A percentile compares a stretch with the other conserved stretches of the same genome.
These are phyloP conservation scores for Spiraea crenata DNA, from an alignment of 331 rosid genomes.

Conservation along the genomic window DNA sequence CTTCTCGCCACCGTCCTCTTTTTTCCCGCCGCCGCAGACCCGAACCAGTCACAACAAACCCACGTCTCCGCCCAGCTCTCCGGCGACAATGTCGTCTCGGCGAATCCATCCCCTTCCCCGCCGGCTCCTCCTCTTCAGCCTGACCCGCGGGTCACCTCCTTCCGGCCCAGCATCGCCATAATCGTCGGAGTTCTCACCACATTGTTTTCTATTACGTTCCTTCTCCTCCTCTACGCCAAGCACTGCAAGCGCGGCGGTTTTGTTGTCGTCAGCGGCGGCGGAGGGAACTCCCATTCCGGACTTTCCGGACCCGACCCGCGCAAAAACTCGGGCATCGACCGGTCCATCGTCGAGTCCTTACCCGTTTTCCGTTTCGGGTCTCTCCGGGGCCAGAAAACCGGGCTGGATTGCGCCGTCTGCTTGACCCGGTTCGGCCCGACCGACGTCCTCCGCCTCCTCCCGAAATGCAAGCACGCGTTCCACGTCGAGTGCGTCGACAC, in stretches of 20 bases:
- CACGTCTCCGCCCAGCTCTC: neutral
- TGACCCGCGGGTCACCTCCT: slow-evolving; percentile 9
- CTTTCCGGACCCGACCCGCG: slow-evolving; percentile 17
- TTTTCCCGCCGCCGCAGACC: neutral
- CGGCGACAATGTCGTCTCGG: slow-evolving; percentile 4
- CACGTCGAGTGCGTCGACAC: slow-evolving; percentile 96
- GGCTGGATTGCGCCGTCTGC: slow-evolving; percentile 87
- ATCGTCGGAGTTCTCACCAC: slow-evolving; percentile 50
- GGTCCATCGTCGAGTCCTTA: slow-evolving; percentile 59
- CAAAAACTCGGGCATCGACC: slow-evolving; percentile 81
- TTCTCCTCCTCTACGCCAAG: slow-evolving; percentile 73
- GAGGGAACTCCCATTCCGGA: neutral
- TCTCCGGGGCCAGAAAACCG: slow-evolving; percentile 54
- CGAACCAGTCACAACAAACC: neutral
- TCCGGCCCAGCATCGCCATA: slow-evolving; percentile 56
- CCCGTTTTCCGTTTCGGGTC: slow-evolving; percentile 78
- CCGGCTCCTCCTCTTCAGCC: slow-evolving; percentile 4
- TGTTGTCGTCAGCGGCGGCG: neutral
- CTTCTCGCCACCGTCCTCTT: neutral
- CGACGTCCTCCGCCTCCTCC: slow-evolving; percentile 74
- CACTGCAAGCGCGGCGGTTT: slow-evolving; percentile 41
- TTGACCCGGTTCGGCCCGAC: slow-evolving; percentile 47
- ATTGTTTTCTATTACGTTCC: slow-evolving; percentile 59
- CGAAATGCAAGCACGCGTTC: slow-evolving; percentile 87
- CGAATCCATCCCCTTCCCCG: slow-evolving; percentile 8